These are phyloP conservation scores for Asterophora lycoperdoides DNA, from an alignment of 768 basidiomycete genomes.

Conservation along the genomic window DNA sequence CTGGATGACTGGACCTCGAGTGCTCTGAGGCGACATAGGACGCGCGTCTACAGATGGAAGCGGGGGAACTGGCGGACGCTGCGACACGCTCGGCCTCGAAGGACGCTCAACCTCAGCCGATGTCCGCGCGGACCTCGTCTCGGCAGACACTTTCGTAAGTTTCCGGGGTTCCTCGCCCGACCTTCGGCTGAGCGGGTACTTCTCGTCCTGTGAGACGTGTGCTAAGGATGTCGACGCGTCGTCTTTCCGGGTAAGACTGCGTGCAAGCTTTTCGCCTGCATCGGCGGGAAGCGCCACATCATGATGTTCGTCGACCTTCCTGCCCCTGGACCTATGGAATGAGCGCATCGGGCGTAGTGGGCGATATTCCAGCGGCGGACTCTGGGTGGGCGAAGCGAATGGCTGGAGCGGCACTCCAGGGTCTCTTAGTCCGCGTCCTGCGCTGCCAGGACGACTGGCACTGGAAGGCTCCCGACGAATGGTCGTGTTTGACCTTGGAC, in stretches of 20 bases:
- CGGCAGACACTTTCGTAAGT: conserved; percentile 10
- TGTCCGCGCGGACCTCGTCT: conserved; percentile 16
- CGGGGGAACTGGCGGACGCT: conserved; percentile 35
- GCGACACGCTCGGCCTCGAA: conserved; percentile 17
- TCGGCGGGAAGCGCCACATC: conserved; percentile 31
- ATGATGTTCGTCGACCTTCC: conserved; percentile 28
- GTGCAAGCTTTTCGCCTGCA: conserved; percentile 27
- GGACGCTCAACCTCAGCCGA: conserved; percentile 24
- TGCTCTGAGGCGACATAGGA: conserved; percentile 23
- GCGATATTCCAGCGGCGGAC: conserved; percentile 10
- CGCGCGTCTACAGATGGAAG: conserved; percentile 31
- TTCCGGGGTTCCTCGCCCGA: conserved; percentile 18
- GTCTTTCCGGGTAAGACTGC: conserved; percentile 33
- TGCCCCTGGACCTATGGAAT: conserved; percentile 49
- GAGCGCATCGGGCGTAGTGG: conserved; percentile 52
- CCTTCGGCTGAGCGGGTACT: conserved; percentile 6
- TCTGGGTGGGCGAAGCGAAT: conserved; percentile 7
- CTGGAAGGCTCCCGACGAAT: conserved; percentile 4
- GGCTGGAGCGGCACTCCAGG: conserved; percentile 3
- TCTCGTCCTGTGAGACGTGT: conserved; percentile 16
- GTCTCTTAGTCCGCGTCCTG: conserved; percentile 13
- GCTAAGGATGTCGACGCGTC: conserved; percentile 18
- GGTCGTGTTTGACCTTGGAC: conserved; percentile 5
- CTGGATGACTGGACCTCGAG: conserved; percentile 38
- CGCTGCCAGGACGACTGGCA: conserved; percentile 15